These are phyloP conservation scores for Carallia brachiata DNA, from an alignment of 345 rosid species.

Conservation along the genomic window DNA sequence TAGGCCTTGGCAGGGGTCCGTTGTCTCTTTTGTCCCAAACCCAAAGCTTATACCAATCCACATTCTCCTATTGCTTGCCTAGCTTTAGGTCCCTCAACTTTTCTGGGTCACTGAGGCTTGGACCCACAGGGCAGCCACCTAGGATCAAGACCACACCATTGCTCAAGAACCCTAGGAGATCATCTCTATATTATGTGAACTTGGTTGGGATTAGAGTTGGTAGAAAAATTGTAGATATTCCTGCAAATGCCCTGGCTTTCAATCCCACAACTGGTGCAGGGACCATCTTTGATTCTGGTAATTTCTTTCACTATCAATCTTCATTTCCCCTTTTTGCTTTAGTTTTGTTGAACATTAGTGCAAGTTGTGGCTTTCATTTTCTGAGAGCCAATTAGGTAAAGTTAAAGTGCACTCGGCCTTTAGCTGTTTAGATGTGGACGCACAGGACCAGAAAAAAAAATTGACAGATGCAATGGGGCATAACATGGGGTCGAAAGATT, in stretches of 20 bases:
- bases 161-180: conserved; percentile 73
- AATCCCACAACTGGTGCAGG: conserved; percentile 79
- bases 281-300: conserved; percentile 93
- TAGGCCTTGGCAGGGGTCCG: conserved; percentile 90
- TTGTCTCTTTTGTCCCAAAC: conserved; percentile 76
- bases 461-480: not conserved
- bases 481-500: not conserved
- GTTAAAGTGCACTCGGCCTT: not conserved
- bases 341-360: no score
- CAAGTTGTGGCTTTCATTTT: no score
- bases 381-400: not conserved
- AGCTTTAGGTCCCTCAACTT: conserved; percentile 64
- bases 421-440: not conserved
- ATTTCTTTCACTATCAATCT: not conserved
- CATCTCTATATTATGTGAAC: conserved; percentile 84
- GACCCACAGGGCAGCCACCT: conserved; percentile 71
- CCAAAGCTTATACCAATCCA: conserved; percentile 60
- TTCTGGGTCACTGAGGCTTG: conserved; percentile 84
- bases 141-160: conserved; percentile 77
- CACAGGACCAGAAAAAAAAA: not conserved
- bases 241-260: conserved; percentile 64
- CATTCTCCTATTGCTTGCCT: conserved; percentile 93
- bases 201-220: conserved; percentile 77
- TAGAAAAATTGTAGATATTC: conserved; percentile 61
- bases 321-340: not conserved